Evolutionary conservation across 139 green algal species (phyloP).

Genomic region (Picochlorum sp.): DNA sequence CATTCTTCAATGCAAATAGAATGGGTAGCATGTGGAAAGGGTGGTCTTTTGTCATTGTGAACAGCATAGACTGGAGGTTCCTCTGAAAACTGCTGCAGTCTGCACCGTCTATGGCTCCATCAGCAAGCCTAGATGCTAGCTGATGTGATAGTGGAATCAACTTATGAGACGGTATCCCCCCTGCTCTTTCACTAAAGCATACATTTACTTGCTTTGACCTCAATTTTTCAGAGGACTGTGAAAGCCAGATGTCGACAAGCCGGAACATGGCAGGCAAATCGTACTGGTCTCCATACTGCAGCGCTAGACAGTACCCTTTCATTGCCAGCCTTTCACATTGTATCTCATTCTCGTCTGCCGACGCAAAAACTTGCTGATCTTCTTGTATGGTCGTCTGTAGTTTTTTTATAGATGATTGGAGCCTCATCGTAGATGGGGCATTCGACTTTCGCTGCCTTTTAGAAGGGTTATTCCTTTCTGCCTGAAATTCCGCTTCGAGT

Average conservation of each 20-base stretch:
- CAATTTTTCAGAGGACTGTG: conserved; percentile 5
- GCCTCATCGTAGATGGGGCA: no score
- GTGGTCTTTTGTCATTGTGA: conserved; percentile 61
- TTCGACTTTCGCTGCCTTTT: no score
- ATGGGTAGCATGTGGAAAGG: conserved; percentile 77
- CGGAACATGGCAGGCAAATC: conserved; percentile 60
- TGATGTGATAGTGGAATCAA: conserved; percentile 82
- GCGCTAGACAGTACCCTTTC: conserved; percentile 48
- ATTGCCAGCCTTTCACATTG: conserved; percentile 45
- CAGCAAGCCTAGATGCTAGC: conserved; percentile 13
- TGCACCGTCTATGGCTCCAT: background rate
- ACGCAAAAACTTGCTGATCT: background rate
- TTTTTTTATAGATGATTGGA: no score
- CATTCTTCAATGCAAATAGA: conserved; percentile 61
- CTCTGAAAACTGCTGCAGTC: conserved; percentile 25
- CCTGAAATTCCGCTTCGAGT: conserved; percentile 19
- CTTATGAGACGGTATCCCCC: conserved; percentile 68
- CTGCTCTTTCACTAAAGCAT: conserved; percentile 15
- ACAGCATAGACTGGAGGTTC: conserved; percentile 38
- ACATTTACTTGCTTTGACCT: conserved; percentile 32
- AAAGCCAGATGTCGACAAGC: conserved; percentile 68
- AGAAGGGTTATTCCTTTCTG: conserved; percentile 11
- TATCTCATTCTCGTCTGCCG: conserved; percentile 35
- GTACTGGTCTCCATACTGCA: conserved; percentile 43
- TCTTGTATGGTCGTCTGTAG: background rate